Percentiles rank a stretch among this genome's conserved stretches.
Evolutionary conservation across 805 yeast genomes (phyloP).

Genomic region (Lachancea mirantina): DNA sequence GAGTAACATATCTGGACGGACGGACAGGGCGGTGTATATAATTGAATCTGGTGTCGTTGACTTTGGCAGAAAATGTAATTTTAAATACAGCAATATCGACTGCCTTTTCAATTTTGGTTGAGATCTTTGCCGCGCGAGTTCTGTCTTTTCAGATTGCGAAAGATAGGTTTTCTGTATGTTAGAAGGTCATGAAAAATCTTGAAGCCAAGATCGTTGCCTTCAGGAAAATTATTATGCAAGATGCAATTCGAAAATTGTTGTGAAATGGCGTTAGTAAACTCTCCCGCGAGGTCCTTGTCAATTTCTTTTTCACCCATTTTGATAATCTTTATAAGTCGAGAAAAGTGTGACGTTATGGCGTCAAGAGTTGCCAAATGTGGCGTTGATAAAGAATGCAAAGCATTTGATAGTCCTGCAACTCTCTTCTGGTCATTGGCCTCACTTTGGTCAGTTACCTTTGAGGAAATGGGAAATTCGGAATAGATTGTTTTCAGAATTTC

Average conservation of each 20-base stretch:
- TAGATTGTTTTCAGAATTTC: constrained; percentile 67
- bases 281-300: constrained; percentile 30
- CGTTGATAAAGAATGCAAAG: constrained; percentile 59
- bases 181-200: constrained; percentile 57
- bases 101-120: not conserved
- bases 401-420: constrained; percentile 56
- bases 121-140: constrained; percentile 12
- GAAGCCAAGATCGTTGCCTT: constrained; percentile 52
- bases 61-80: not conserved
- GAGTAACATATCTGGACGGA: too few relatives aligned
- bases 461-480: constrained; percentile 39
- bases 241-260: constrained; percentile 61
- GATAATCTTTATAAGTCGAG: constrained; percentile 50
- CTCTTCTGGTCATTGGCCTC: constrained; percentile 32
- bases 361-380: constrained; percentile 73
- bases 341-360: constrained; percentile 70
- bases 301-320: constrained; percentile 34
- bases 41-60: not conserved
- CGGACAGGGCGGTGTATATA: too few relatives aligned
- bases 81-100: not conserved
- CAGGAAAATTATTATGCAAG: constrained; percentile 37
- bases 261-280: constrained; percentile 43
- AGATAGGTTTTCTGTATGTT: constrained; percentile 51
- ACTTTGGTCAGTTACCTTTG: constrained; percentile 17
- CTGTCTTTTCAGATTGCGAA: constrained; percentile 48